These are phyloP conservation scores for Sordariomycetes sp. DNA, from an alignment of 2,329 filamentous ascomycete genomes.

Conservation along the genomic window DNA sequence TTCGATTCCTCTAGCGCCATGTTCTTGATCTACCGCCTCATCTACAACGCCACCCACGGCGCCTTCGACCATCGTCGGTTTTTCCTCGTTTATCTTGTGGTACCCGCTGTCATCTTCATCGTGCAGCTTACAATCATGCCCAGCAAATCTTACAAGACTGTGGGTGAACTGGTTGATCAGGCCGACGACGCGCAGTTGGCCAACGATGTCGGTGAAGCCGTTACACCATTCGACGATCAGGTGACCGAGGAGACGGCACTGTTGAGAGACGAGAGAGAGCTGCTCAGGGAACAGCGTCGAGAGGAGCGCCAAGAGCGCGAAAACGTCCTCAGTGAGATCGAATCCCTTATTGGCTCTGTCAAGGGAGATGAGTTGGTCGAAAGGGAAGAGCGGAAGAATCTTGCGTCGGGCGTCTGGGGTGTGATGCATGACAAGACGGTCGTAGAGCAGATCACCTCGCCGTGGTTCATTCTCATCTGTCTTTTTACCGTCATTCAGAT, in stretches of 20 bases:
- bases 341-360: slow-evolving; percentile 58
- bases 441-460: slow-evolving; percentile 62
- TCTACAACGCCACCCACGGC: slow-evolving; percentile 50
- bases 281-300: slow-evolving; percentile 47
- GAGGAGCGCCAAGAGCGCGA: slow-evolving; percentile 52
- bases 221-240: slow-evolving; percentile 40
- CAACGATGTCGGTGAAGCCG: slow-evolving; percentile 17
- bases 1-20: slow-evolving; percentile 77
- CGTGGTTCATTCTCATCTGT: slow-evolving; percentile 80
- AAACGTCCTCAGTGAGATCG: slow-evolving; percentile 60
- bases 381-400: slow-evolving; percentile 60
- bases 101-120: slow-evolving; percentile 57
- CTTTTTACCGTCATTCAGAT: slow-evolving; percentile 71
- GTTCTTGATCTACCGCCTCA: slow-evolving; percentile 64
- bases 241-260: slow-evolving; percentile 48
- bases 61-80: slow-evolving; percentile 56
- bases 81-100: slow-evolving; percentile 63
- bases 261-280: slow-evolving; percentile 44
- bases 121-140: slow-evolving; percentile 67
- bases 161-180: slow-evolving; percentile 72
- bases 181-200: slow-evolving; percentile 43
- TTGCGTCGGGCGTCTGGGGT: slow-evolving; percentile 74
- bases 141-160: slow-evolving; percentile 69
- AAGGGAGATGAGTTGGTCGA: slow-evolving; percentile 54
- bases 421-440: slow-evolving; percentile 69